These are phyloP conservation scores for Trichoderma guizhouense DNA, from an alignment of 2,329 filamentous ascomycete genomes.

Conservation along the genomic window DNA sequence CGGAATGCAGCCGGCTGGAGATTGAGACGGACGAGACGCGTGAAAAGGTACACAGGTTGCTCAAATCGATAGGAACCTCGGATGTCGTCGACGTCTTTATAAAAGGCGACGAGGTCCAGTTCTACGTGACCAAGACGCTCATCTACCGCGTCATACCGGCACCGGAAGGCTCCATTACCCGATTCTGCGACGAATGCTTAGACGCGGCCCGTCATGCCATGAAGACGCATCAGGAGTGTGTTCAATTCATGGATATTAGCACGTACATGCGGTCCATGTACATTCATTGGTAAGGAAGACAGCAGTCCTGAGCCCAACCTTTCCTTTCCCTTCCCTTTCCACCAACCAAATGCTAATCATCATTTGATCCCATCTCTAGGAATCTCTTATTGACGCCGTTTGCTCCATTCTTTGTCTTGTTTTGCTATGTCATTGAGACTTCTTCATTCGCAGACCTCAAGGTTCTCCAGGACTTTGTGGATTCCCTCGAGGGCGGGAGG, in stretches of 20 bases:
- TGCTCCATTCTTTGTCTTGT: slow-evolving; percentile 57
- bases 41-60: slow-evolving; percentile 35
- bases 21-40: slow-evolving; percentile 35
- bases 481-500: slow-evolving; percentile 50
- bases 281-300: slow-evolving; percentile 47
- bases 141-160: slow-evolving; percentile 52
- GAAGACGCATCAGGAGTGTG: slow-evolving; percentile 43
- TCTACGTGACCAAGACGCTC: slow-evolving; percentile 48
- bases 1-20: slow-evolving; percentile 37
- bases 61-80: slow-evolving; percentile 38
- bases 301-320: neutral
- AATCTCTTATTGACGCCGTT: slow-evolving; percentile 56
- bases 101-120: slow-evolving; percentile 46
- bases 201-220: slow-evolving; percentile 49
- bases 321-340: no score
- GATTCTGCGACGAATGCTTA: slow-evolving; percentile 49
- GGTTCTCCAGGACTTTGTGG: slow-evolving; percentile 54
- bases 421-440: slow-evolving; percentile 56
- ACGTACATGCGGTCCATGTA: slow-evolving; percentile 44
- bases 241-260: slow-evolving; percentile 41
- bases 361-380: slow-evolving; percentile 32
- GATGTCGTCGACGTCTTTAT: slow-evolving; percentile 43
- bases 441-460: slow-evolving; percentile 50
- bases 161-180: slow-evolving; percentile 38
- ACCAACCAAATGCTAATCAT: neutral